These are phyloP conservation scores for Suillus subaureus DNA, from an alignment of 768 basidiomycete genomes.

Conservation along the genomic window DNA sequence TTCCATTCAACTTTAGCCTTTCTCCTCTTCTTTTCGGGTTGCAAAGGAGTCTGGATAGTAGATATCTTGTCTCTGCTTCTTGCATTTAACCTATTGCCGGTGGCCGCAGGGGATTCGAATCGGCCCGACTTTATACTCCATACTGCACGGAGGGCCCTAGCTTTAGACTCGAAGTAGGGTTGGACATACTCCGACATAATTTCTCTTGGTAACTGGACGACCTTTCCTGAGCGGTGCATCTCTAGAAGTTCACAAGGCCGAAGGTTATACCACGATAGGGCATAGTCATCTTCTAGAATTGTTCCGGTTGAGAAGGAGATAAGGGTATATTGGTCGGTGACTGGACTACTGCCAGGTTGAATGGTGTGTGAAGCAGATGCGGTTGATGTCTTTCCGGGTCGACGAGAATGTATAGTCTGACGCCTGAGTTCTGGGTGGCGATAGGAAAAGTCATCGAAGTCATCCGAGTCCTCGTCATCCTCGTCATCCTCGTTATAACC, in stretches of 20 bases:
- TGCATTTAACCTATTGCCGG: background rate
- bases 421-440: slow-evolving; percentile 8
- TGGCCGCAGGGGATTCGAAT: slow-evolving; percentile 25
- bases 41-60: slow-evolving; percentile 1
- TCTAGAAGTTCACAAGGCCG: slow-evolving; percentile 70
- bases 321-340: slow-evolving; percentile 48
- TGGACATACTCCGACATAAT: slow-evolving; percentile 46
- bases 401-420: slow-evolving; percentile 13
- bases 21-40: slow-evolving; percentile 24
- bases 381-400: slow-evolving; percentile 14
- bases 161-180: slow-evolving; percentile 62
- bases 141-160: slow-evolving; percentile 51
- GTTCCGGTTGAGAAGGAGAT: slow-evolving; percentile 73
- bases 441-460: slow-evolving; percentile 18
- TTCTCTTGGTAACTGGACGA: slow-evolving; percentile 47
- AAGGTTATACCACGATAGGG: slow-evolving; percentile 59
- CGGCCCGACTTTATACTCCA: slow-evolving; percentile 31
- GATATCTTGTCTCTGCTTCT: slow-evolving; percentile 20
- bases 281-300: slow-evolving; percentile 66
- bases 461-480: slow-evolving; percentile 28
- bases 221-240: slow-evolving; percentile 49
- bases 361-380: slow-evolving; percentile 8
- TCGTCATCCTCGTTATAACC: slow-evolving; percentile 38
- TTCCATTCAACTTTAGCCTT: slow-evolving; percentile 60
- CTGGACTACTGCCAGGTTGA: slow-evolving; percentile 18